A percentile compares a stretch with the other conserved stretches of the same genome.
phyloP scores from a whole-genome alignment of 352 stramenopile genomes.

The Globisporangium radiosum region DNA sequence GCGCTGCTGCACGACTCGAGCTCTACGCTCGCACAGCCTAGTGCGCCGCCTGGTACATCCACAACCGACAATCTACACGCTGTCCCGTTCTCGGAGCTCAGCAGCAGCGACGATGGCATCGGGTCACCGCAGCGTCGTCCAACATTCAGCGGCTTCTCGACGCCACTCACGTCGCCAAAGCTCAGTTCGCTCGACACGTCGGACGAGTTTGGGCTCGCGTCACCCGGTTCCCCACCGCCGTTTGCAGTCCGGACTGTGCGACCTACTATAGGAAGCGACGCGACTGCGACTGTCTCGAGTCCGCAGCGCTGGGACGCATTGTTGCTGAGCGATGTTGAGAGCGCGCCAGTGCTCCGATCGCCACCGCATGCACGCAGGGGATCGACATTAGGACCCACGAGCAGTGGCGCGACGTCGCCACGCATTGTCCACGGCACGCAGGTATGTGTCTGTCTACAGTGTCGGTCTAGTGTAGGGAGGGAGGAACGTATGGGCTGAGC shows the following conservation, averaged over 20 bases:
- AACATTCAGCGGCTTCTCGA: slow-evolving; percentile 50
- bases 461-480: neutral
- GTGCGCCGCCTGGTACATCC: neutral
- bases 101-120: slow-evolving; percentile 20
- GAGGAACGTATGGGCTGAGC: neutral
- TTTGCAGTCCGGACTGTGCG: slow-evolving; percentile 39
- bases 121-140: slow-evolving; percentile 18
- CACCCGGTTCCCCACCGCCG: slow-evolving; percentile 54
- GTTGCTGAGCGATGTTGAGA: neutral
- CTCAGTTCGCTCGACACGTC: slow-evolving; percentile 49
- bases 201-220: slow-evolving; percentile 38
- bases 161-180: slow-evolving; percentile 50
- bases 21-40: no score
- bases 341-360: slow-evolving; percentile 39
- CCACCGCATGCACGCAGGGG: slow-evolving; percentile 20
- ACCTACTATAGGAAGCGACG: slow-evolving; percentile 5
- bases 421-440: slow-evolving; percentile 31
- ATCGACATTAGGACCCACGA: neutral
- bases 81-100: slow-evolving; percentile 27
- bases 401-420: slow-evolving; percentile 31
- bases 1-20: slow-evolving; percentile 41
- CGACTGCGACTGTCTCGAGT: slow-evolving; percentile 17
- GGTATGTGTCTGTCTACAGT: slow-evolving; percentile 7
- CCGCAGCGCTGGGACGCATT: slow-evolving; percentile 65
- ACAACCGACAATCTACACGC: slow-evolving; percentile 14